A percentile compares a stretch with the other conserved stretches of the same genome.
phyloP scores from a whole-genome alignment of 306 rosid genomes.

The Cercis canadensis region DNA sequence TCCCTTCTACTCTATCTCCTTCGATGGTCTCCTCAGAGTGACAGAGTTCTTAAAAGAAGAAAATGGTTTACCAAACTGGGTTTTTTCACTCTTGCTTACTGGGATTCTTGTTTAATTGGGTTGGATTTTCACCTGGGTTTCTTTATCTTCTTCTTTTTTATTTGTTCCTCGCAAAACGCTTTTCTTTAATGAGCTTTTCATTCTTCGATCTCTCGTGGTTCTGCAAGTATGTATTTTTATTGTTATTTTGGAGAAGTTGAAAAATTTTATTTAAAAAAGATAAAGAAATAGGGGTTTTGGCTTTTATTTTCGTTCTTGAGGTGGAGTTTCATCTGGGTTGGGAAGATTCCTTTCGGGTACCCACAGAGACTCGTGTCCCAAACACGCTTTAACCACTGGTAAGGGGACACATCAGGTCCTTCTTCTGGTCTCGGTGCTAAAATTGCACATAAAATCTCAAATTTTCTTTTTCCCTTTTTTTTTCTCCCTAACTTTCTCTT shows the following conservation, averaged over 20 bases:
- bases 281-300: conserved; percentile 15
- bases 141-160: background rate
- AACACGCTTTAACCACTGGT: conserved; percentile 45
- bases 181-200: conserved; percentile 2
- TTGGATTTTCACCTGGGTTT: conserved; percentile 14
- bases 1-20: conserved; percentile 5
- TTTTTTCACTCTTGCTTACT: background rate
- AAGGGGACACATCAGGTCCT: conserved; percentile 51
- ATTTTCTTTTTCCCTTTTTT: conserved; percentile 12
- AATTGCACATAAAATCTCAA: conserved; percentile 33
- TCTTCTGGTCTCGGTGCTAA: conserved; percentile 51
- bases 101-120: background rate
- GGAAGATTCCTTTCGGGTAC: conserved; percentile 54
- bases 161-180: background rate
- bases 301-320: conserved; percentile 44
- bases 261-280: no score
- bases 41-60: background rate
- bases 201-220: conserved; percentile 21
- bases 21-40: background rate
- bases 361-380: conserved; percentile 42
- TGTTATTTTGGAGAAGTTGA: conserved; percentile 17
- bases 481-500: conserved; percentile 9
- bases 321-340: conserved; percentile 29
- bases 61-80: conserved; percentile 5
- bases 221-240: conserved; percentile 32